Base-by-base conservation (phyloP, 108 stramenopile species). In the Cyclotella sp. region DNA sequence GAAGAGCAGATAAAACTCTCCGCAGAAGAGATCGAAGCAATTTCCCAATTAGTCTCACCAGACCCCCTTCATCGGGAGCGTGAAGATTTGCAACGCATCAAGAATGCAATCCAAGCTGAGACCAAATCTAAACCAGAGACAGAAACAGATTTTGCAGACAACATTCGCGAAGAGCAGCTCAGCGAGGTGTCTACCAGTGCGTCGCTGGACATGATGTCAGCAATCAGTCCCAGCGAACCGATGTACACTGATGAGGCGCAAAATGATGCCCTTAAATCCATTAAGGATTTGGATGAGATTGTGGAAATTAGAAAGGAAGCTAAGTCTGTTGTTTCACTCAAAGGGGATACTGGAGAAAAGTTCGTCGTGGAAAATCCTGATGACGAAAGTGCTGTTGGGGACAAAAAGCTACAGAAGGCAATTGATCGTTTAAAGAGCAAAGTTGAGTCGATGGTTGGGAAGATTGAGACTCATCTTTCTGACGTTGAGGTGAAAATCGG, bases 381-480 rank as follows among this genome's bases (percentile, higher is more conserved):
- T 13, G 52, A 45, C 45, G 78, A 73, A 52, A 46, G 9, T 39
- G 65, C 54, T 28, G 60, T 43, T 43, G 73, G 72, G 0, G 84
- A 89, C 61, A 63, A 74, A 47, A 84, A 82, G 41, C 55, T 85
- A 16, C 87, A 85, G 40, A 80, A 73, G 84, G 85, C 85, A 81
- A 90, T 86, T 28, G 77, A 75, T 49, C 70, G 88, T 47, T 75
- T 99, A 63, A 94, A 96, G 77, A 73, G 81, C 41, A 78, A 87
- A 63, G 82, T 99, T 52, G 89, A 90, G 49, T 86, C 87, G 26
- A 98, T 99, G 97, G 95, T 98, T 51, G 92, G 89, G 28, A 93
- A 92, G 52, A 91, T 98, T 68, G 97, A 98, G 83, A 73, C 82
- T 12, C 94, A 98, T 70, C 89, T 99, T 26, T 83, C 93, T 30